A percentile compares a stretch with the other conserved stretches of the same genome.
Evolutionary conservation across 2,329 filamentous ascomycete genomes (phyloP).

Genomic region (Ophiostoma pallidulum): DNA sequence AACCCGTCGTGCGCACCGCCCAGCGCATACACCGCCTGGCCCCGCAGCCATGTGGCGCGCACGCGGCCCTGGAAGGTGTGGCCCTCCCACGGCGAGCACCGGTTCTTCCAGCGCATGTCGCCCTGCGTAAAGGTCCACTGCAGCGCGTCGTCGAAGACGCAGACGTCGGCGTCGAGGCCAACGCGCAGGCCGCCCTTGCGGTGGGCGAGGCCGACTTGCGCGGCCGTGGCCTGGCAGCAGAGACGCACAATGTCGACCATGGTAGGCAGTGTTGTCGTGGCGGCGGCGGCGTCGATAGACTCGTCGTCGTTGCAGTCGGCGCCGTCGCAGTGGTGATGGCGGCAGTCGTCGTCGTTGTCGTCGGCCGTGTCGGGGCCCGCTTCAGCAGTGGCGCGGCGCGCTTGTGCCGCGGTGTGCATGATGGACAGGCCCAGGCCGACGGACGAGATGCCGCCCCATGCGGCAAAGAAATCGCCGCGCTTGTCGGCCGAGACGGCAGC

Average conservation of each 20-base stretch:
- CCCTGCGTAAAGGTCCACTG: constrained; percentile 63
- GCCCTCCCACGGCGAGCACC: constrained; percentile 83
- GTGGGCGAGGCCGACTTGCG: constrained; percentile 75
- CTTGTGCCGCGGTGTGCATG: constrained; percentile 66
- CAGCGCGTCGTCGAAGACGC: constrained; percentile 80
- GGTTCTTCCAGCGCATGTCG: constrained; percentile 92
- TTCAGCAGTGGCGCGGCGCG: constrained; percentile 38
- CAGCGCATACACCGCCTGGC: constrained; percentile 62
- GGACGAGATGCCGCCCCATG: constrained; percentile 93
- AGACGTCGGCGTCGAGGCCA: constrained; percentile 84
- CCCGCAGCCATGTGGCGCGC: constrained; percentile 75
- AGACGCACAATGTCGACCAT: constrained; percentile 74
- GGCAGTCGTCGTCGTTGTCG: neutral
- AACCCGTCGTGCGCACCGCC: constrained; percentile 45
- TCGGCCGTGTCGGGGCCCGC: neutral
- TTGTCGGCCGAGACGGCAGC: constrained; percentile 20
- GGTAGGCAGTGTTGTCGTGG: constrained; percentile 32
- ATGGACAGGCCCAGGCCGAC: constrained; percentile 90
- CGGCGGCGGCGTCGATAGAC: constrained; percentile 24
- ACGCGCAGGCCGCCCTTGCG: constrained; percentile 72
- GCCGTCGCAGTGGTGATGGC: constrained; percentile 6
- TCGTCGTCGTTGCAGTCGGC: neutral
- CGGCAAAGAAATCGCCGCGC: constrained; percentile 80
- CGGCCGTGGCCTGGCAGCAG: constrained; percentile 78
- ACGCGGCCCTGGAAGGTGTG: constrained; percentile 70